Conservation (phyloP, 164 flowering plant species). For the Cinnamomum chago region DNA sequence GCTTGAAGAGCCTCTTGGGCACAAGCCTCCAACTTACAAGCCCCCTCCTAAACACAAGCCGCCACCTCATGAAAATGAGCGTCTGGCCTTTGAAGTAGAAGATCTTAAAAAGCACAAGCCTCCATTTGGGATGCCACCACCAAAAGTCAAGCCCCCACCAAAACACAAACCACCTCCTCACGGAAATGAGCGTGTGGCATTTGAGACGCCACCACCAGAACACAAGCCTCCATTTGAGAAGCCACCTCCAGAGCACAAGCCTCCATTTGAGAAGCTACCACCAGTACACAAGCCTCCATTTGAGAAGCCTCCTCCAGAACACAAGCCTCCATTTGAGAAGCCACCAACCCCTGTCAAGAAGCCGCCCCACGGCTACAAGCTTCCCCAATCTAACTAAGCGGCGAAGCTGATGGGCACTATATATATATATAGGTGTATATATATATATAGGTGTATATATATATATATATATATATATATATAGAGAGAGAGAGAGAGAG, state of each 20-base stretch:
- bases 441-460: too few relatives aligned
- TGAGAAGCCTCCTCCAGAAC: neutral
- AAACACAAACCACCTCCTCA: neutral
- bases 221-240: neutral
- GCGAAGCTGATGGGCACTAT: neutral
- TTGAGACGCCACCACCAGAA: neutral
- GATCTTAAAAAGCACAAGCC: too few relatives aligned
- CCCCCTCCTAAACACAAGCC: slow-evolving; percentile 6
- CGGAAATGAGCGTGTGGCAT: neutral
- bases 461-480: too few relatives aligned
- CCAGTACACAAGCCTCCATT: neutral
- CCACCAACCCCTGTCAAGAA: neutral
- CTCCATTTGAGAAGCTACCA: neutral
- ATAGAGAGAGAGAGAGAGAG: too few relatives aligned
- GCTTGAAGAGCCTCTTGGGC: neutral
- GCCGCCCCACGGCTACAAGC: neutral
- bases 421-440: too few relatives aligned
- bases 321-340: neutral
- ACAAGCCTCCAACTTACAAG: slow-evolving; percentile 1
- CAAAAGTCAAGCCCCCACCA: neutral
- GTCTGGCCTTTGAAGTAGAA: too few relatives aligned
- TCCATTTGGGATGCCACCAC: too few relatives aligned
- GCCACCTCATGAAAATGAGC: neutral
- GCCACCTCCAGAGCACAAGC: neutral
- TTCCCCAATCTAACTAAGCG: neutral